phyloP scores from a whole-genome alignment of 306 rosid species.

The Trifolium pratense region DNA sequence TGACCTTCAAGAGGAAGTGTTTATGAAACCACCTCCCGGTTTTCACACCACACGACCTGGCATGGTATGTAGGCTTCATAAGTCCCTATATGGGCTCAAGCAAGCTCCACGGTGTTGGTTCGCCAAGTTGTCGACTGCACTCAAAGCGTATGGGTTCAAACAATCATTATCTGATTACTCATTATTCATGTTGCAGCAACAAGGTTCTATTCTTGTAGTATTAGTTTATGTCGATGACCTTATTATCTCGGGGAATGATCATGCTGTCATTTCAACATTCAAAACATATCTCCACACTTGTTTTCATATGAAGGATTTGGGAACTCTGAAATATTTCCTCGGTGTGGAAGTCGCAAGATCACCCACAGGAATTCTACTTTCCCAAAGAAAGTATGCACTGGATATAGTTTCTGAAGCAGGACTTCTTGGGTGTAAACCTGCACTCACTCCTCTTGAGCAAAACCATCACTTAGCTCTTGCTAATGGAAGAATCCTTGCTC shows the following conservation, averaged over 20 bases:
- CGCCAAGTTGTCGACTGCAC: neutral
- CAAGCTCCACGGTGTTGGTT: neutral
- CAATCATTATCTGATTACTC: neutral
- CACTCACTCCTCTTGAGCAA: no score
- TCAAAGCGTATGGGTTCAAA: neutral
- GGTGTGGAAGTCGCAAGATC: neutral
- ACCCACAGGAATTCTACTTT: neutral
- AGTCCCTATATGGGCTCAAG: neutral
- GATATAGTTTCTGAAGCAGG: no score
- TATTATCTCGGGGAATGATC: neutral
- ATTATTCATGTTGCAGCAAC: neutral
- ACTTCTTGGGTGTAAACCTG: no score
- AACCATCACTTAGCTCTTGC: no score
- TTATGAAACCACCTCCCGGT: no score
- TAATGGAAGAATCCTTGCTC: no score
- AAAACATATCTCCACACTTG: neutral
- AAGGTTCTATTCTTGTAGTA: neutral
- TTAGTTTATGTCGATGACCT: neutral
- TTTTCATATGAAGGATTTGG: neutral
- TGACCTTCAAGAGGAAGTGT: no score
- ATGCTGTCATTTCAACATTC: neutral
- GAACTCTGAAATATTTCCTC: neutral
- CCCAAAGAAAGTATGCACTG: no score
- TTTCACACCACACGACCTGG: neutral
- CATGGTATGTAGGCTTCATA: constrained; percentile 24